Conservation (phyloP, 2,329 filamentous ascomycete species). For the Stromatinia cepivora region DNA sequence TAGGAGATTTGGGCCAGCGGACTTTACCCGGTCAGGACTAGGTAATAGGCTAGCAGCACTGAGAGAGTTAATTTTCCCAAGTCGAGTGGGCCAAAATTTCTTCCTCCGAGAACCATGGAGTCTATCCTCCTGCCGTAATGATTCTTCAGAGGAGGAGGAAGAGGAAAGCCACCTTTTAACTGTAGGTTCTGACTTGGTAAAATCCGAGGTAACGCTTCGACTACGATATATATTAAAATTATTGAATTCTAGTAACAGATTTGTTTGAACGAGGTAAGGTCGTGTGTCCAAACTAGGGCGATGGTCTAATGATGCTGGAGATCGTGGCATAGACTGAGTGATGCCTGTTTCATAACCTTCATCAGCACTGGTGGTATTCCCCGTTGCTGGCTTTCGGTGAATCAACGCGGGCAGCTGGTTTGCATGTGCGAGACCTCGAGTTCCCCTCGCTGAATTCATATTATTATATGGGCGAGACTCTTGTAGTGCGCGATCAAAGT, state of each 20-base stretch:
- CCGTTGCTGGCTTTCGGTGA: background rate
- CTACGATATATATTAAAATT: constrained; percentile 15
- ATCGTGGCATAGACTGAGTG: background rate
- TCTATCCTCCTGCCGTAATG: background rate
- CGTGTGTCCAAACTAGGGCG: background rate
- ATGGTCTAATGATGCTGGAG: background rate
- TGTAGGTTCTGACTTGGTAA: constrained; percentile 13
- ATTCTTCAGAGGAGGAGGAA: constrained; percentile 18
- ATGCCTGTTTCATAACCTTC: constrained; percentile 13
- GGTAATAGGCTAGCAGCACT: constrained; percentile 7
- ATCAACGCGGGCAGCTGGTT: background rate
- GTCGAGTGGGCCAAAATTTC: constrained; percentile 2
- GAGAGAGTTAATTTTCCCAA: constrained; percentile 1
- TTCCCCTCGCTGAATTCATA: background rate
- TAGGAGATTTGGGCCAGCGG: background rate
- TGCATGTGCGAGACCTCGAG: background rate
- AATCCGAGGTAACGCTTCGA: background rate
- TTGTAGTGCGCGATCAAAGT: constrained; percentile 12
- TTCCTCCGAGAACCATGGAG: background rate
- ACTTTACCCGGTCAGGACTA: constrained; percentile 2
- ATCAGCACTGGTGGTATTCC: background rate
- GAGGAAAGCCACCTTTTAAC: constrained; percentile 8
- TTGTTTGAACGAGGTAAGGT: background rate
- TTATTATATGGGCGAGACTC: background rate
- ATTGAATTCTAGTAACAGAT: constrained; percentile 2